Evolutionary conservation across 345 rosid species (phyloP), one percentile per base, ranked within the genome.

Genomic region (Eucalyptus rudis): DNA sequence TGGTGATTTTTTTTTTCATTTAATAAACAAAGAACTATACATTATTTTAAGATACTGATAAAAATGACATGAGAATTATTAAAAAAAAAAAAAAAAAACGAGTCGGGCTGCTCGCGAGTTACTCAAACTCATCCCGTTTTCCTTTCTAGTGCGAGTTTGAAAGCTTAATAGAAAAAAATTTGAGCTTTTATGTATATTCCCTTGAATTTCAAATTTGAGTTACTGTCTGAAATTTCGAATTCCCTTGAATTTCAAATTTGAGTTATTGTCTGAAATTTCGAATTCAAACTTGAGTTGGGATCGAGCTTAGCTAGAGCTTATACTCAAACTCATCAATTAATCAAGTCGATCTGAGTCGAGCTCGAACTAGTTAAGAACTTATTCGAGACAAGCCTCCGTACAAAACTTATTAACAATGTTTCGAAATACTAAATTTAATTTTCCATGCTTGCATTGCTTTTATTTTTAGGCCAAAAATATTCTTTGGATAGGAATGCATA

Each of bases 81-180:
- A n/a, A n/a, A n/a, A n/a, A n/a, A n/a, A n/a, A n/a, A 40, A 40
- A 4, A 40, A 4, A 4, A 4, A 16, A 19, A 13, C 0, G 13
- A 10, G 44, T 71, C 4, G 3, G 2, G 81, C 81, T 9, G 0
- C 81, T 71, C 25, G 7, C 1, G 2, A 19, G 4, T 71, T 33
- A 16, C 7, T 71, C 13, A 27, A 12, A 62, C 33, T 62, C 2
- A 8, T 56, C 2, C 29, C 7, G 2, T 62, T 62, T 62, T 62
- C 68, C 16, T 29, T 27, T 62, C 7, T 33, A 17, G 24, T 9
- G 6, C 4, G 2, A 68, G 13, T 33, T 68, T 10, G 44, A 68
- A 68, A 6, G 25, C 44, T 33, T 17, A 0, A 33, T 68, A 2
- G 44, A 68, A 68, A 22, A 68, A 68, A 68, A 25, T 0, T 33